Base-by-base conservation (phyloP, 148 eudicot genomes). In the Dysphania ambrosioides region DNA sequence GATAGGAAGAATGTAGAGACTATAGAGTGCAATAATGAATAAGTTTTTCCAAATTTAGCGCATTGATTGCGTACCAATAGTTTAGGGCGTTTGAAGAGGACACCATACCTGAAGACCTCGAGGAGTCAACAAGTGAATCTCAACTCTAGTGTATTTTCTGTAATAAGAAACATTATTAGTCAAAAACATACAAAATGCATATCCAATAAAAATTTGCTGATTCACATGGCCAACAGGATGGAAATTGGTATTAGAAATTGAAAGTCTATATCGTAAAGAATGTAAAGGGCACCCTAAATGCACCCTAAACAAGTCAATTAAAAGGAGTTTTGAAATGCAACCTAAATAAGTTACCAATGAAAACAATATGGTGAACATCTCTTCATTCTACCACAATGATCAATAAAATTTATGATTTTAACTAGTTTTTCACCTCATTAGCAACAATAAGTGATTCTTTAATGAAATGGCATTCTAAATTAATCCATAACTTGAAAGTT, bases 41-140 rank as follows among this genome's bases (percentile, higher is more conserved):
- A 53, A 53, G 3, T 6, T 16, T 49, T 21, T 49, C 55, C 18
- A 16, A 13, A 53, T 53, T 53, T 53, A 15, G 32, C 49, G 26
- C 29, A 23, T 70, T 13, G 53, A 47, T 32, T 70, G 61, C 61
- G 51, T 51, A 5, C 59, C 23, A 11, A 7, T 19, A 44, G 21
- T 23, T 60, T 4, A 35, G 38, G 44, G 57, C 65, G 18, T 1
- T 60, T 51, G 34, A 24, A 42, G 13, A 49, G 7, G 1, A 40
- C 23, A 71, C 57, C 58, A 64, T 81, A 92, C 98, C 97, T 91
- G 98, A 83, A 93, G 86, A 64, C 98, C 98, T 82, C 88, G 96
- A n/a, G 97, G 88, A 53, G 97, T 82, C 68, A 91, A 82, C 77
- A 90, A 78, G 80, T 94, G 98, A 73, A 94, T 94, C 88, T 94